Percentiles rank a stretch among this genome's conserved stretches.
Conservation (phyloP, 192 early-diverging fungal genomes). For the Coemansia sp. region DNA sequence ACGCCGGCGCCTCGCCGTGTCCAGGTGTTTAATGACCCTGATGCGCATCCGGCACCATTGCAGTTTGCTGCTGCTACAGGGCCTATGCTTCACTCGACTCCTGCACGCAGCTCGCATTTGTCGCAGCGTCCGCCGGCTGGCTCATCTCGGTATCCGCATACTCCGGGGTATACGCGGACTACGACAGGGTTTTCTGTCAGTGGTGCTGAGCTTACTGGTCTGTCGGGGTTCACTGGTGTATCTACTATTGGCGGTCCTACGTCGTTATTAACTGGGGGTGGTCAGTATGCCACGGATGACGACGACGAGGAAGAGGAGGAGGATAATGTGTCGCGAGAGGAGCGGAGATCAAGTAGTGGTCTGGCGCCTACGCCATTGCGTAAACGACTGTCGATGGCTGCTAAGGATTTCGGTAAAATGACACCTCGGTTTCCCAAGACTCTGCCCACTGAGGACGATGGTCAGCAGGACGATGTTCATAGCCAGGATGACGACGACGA, state of each 20-base stretch:
- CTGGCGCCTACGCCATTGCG: constrained; percentile 38
- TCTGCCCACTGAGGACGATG: background rate
- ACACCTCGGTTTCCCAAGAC: constrained; percentile 41
- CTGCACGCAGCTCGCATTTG: background rate
- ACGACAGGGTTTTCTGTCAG: constrained; percentile 26
- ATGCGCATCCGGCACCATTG: background rate
- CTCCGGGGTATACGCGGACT: constrained; percentile 30
- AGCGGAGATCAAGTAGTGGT: background rate
- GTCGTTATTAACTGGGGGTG: constrained; percentile 1
- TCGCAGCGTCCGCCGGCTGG: background rate
- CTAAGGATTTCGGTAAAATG: constrained; percentile 35
- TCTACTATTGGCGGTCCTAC: constrained; percentile 35
- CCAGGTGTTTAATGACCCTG: constrained; percentile 23
- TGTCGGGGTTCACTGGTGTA: constrained; percentile 42
- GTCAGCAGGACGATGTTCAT: background rate
- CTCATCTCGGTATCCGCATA: constrained; percentile 12
- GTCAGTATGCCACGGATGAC: background rate
- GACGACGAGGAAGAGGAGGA: constrained; percentile 15
- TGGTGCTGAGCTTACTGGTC: constrained; percentile 30
- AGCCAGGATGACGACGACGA: constrained; percentile 13
- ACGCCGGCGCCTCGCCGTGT: background rate
- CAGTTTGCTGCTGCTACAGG: background rate
- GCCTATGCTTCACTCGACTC: constrained; percentile 18
- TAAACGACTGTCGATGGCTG: constrained; percentile 49
- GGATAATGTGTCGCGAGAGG: background rate